Conservation (phyloP, 1,284 basidiomycete genomes). For the Ceratobasidium sp. region DNA sequence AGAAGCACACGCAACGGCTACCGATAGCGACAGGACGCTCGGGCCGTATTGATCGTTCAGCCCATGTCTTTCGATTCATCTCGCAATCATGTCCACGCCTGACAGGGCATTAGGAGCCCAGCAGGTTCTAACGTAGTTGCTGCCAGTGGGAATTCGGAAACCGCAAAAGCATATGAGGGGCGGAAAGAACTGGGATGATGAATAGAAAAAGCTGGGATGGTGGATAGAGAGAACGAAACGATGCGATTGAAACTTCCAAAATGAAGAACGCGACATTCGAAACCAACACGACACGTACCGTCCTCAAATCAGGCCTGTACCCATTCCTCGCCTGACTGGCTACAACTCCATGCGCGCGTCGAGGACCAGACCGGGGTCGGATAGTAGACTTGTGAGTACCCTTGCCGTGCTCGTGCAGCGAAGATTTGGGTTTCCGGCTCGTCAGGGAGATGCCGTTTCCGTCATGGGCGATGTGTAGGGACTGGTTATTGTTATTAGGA, state of each 20-base stretch:
- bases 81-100: slow-evolving; percentile 91
- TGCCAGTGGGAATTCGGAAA: slow-evolving; percentile 37
- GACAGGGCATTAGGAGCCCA: slow-evolving; percentile 68
- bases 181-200: slow-evolving; percentile 46
- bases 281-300: slow-evolving; percentile 67
- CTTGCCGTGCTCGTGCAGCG: slow-evolving; percentile 67
- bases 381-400: slow-evolving; percentile 68
- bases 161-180: neutral
- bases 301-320: slow-evolving; percentile 86
- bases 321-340: slow-evolving; percentile 76
- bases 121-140: slow-evolving; percentile 77
- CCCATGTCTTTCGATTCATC: slow-evolving; percentile 64
- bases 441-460: slow-evolving; percentile 74
- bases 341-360: slow-evolving; percentile 80
- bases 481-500: neutral
- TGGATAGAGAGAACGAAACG: neutral
- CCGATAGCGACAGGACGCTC: slow-evolving; percentile 80
- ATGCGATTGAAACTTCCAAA: slow-evolving; percentile 43
- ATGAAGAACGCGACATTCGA: slow-evolving; percentile 18
- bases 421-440: slow-evolving; percentile 76
- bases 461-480: slow-evolving; percentile 57
- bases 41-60: slow-evolving; percentile 72
- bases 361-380: slow-evolving; percentile 78
- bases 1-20: slow-evolving; percentile 67
- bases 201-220: slow-evolving; percentile 37